Percentiles rank a stretch among this genome's conserved stretches.
Evolutionary conservation across 2,329 filamentous ascomycete species (phyloP).

Genomic region (Bisporella sp.): DNA sequence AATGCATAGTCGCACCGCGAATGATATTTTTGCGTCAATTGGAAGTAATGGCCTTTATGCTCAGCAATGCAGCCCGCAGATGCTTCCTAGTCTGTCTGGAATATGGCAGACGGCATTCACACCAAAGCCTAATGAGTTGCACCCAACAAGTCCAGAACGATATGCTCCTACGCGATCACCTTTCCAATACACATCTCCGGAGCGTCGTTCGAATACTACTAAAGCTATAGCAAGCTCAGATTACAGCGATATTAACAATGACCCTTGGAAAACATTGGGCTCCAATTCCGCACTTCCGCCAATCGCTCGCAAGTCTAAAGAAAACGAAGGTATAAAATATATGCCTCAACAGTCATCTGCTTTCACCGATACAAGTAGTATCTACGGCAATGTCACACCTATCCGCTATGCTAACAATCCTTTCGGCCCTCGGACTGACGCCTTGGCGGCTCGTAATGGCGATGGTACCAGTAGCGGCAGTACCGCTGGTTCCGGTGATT

Average conservation of each 20-base stretch:
- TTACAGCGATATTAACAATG: slow-evolving; percentile 1
- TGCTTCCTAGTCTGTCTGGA: slow-evolving; percentile 31
- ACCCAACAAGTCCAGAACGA: slow-evolving; percentile 23
- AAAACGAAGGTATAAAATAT: neutral
- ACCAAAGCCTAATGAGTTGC: slow-evolving; percentile 33
- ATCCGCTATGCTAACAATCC: neutral
- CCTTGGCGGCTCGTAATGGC: slow-evolving; percentile 8
- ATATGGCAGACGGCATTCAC: slow-evolving; percentile 39
- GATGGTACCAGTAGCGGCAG: slow-evolving; percentile 19
- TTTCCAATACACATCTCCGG: too few species aligned
- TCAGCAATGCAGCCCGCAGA: slow-evolving; percentile 15
- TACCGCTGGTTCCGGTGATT: slow-evolving; percentile 16
- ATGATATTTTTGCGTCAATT: slow-evolving; percentile 41
- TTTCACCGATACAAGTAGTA: slow-evolving; percentile 44
- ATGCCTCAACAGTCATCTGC: slow-evolving; percentile 18
- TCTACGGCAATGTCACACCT: slow-evolving; percentile 42
- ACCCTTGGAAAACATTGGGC: slow-evolving; percentile 10
- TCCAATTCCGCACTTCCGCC: neutral
- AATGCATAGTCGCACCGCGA: slow-evolving; percentile 45
- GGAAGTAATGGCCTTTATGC: slow-evolving; percentile 26
- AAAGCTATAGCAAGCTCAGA: neutral
- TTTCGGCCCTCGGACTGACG: neutral
- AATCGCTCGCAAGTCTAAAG: too few species aligned
- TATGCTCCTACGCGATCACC: neutral
- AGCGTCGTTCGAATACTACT: too few species aligned